Base-by-base conservation (phyloP, 768 basidiomycete species). In the Psilocybe subaeruginosa region DNA sequence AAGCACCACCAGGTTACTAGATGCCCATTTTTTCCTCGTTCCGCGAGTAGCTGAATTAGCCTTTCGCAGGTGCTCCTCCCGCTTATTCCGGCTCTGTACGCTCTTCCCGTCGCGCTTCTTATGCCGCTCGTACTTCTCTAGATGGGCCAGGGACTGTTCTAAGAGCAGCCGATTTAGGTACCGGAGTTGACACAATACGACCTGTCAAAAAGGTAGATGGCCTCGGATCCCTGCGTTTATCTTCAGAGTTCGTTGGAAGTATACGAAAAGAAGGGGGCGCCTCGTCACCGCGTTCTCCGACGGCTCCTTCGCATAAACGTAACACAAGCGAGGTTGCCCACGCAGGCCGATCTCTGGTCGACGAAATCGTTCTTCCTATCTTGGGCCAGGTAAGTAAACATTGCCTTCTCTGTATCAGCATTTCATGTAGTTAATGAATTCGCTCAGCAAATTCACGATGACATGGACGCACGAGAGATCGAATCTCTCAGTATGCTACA, bases 121-220 rank as follows among this genome's bases (percentile, higher is more conserved):
- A 92, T 74, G 88, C 90, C 46, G 89, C 86, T 17, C 85, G 94
- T 43, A 85, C 85, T 55, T 84, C 84, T 45, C 73, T 80, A 16
- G 78, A 80, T 59, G 87, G 84, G 41, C 68, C 81, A 12, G 94
- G 95, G 9, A 94, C 92, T 0, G 78, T 94, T 7, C 76, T 95
- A 67, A 84, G 84, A 46, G 88, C 89, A 67, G 93, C 88, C 9
- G 95, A 96, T 73, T 70, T 96, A n/a, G 94, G 93, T 16, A 91
- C 81, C 55, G 94, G 94, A 41, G 81, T 92, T 48, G 93, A 92
- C 68, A 99, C 96, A 1, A 93, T 99, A 68, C 84, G 95, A 55
- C 95, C 96, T 0, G 88, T 97, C 63, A 97, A 96, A 83, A 93
- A 92, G 69, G 88, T 97, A 31, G 95, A 97, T 71, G 82, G 89